phyloP scores from a whole-genome alignment of 2,329 filamentous ascomycete species.

The Cercospora sp. region DNA sequence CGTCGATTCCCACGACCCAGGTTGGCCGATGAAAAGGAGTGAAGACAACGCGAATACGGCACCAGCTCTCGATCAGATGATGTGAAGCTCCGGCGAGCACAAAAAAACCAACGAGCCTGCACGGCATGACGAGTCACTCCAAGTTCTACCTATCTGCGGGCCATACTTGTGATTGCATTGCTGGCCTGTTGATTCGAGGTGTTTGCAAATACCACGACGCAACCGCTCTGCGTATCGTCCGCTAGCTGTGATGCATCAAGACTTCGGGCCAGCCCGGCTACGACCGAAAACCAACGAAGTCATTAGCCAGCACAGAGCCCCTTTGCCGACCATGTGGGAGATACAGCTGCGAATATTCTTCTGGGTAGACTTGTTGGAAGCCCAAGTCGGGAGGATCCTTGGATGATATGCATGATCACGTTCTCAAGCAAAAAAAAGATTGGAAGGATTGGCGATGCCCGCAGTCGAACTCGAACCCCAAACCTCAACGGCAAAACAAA shows the following conservation, averaged over 20 bases:
- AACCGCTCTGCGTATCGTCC: background rate
- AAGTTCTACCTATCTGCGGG: background rate
- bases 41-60: background rate
- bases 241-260: background rate
- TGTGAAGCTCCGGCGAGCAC: too few species aligned
- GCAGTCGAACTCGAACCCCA: background rate
- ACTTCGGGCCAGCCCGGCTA: background rate
- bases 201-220: background rate
- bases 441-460: background rate
- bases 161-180: background rate
- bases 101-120: background rate
- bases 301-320: background rate
- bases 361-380: background rate
- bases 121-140: background rate
- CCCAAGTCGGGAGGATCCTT: background rate
- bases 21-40: background rate
- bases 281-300: background rate
- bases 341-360: background rate
- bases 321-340: background rate
- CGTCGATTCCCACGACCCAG: background rate
- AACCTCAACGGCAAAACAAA: background rate
- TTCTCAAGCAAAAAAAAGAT: background rate
- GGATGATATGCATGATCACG: background rate
- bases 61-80: too few species aligned
- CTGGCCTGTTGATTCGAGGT: background rate